Evolutionary conservation across 73 alveolate genomes (phyloP).

Genomic region (Stentor roeselii): DNA sequence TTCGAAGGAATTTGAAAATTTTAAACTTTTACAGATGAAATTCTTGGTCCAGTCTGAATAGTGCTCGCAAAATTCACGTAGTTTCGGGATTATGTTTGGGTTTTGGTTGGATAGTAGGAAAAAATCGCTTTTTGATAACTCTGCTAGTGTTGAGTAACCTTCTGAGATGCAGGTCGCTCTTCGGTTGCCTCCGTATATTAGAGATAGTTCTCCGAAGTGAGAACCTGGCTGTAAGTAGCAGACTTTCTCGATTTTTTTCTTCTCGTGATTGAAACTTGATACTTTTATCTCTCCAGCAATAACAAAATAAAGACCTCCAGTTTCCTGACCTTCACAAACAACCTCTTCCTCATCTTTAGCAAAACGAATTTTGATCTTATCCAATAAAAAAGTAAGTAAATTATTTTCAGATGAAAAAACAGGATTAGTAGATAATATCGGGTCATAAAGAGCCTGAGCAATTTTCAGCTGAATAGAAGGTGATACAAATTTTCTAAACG

Average conservation of each 20-base stretch:
- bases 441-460: constrained; percentile 19
- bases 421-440: constrained; percentile 24
- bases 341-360: constrained; percentile 47
- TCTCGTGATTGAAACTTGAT: constrained; percentile 1
- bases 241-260: constrained; percentile 23
- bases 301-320: constrained; percentile 22
- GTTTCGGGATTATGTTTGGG: not conserved
- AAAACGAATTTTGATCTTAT: constrained; percentile 29
- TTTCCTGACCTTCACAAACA: constrained; percentile 43
- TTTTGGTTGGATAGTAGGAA: not conserved
- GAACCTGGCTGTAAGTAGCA: constrained; percentile 31
- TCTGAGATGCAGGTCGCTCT: constrained; percentile 46
- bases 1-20: not conserved
- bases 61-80: not conserved
- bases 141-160: constrained; percentile 33
- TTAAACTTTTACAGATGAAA: not conserved
- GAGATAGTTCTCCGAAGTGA: constrained; percentile 54
- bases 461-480: constrained; percentile 33
- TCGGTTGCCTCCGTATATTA: constrained; percentile 38
- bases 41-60: not conserved
- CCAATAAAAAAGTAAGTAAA: constrained; percentile 25
- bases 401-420: constrained; percentile 19
- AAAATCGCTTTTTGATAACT: constrained; percentile 27
- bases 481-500: constrained; percentile 19
- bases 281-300: constrained; percentile 37